phyloP scores from a whole-genome alignment of 176 grass and related monocot species.

The Alloteropsis semialata region DNA sequence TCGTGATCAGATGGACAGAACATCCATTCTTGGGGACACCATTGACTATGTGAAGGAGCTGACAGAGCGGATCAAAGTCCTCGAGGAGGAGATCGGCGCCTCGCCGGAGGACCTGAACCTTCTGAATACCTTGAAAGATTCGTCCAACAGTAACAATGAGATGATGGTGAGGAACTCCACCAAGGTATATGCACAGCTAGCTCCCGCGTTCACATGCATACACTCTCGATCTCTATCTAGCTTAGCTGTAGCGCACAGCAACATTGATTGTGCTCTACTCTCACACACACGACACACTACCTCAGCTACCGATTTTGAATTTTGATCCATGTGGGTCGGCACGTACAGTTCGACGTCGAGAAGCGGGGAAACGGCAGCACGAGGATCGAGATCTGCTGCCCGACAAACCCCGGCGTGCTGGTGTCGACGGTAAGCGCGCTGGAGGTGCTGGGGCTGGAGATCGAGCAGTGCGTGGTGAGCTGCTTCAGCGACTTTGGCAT shows the following conservation, averaged over 20 bases:
- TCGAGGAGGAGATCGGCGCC: slow-evolving; percentile 51
- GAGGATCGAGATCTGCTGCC: slow-evolving; percentile 67
- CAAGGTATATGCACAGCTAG: slow-evolving; percentile 48
- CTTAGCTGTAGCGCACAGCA: neutral
- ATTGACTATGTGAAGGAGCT: slow-evolving; percentile 88
- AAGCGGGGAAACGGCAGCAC: slow-evolving; percentile 45
- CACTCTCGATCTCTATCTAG: neutral
- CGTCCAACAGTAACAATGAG: slow-evolving; percentile 31
- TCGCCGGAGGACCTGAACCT: slow-evolving; percentile 41
- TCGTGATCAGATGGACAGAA: slow-evolving; percentile 68
- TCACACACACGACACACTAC: neutral
- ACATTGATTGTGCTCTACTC: neutral
- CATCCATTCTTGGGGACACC: slow-evolving; percentile 80
- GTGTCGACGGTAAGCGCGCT: slow-evolving; percentile 62
- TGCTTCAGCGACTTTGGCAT: slow-evolving; percentile 85
- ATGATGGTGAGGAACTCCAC: slow-evolving; percentile 63
- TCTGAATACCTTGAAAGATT: slow-evolving; percentile 38
- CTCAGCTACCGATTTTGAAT: slow-evolving; percentile 6
- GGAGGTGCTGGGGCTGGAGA: slow-evolving; percentile 63
- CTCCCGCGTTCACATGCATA: neutral
- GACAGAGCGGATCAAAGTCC: slow-evolving; percentile 58
- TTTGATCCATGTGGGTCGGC: neutral
- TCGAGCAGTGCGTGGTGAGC: slow-evolving; percentile 74
- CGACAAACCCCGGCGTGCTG: slow-evolving; percentile 51
- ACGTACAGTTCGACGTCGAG: slow-evolving; percentile 72